Base-by-base conservation (phyloP, 31 red algal genomes). In the Bonnemaisonia californica region DNA sequence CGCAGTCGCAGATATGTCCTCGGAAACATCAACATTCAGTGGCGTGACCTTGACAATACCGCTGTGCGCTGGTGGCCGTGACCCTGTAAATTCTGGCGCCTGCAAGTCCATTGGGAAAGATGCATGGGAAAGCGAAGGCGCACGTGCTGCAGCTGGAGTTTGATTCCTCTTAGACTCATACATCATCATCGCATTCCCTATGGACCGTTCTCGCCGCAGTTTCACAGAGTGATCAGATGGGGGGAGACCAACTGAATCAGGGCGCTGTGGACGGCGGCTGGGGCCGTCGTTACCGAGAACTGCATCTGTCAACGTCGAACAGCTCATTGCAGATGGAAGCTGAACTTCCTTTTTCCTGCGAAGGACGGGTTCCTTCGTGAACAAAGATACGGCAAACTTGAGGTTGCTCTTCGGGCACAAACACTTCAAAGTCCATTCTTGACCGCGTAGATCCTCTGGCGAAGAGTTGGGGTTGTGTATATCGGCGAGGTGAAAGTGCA, bases 401-500 rank as follows among this genome's bases (percentile, higher is more conserved):
- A 98, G 85, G 40, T 94, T 85, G 70, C 82, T 87, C 56, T 85
- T 84, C 9, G 95, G 95, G 38, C 81, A 88, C 9, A 83, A 55
- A 62, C 95, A 98, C 41, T 93, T 93, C 58, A 98, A 41, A 13
- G 81, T 83, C 95, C 95, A 98, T 4, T 90, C 86, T 60, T 89
- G 89, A 2, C 89, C 88, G 4, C 89, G 79, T 4, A 77, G 77
- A 61, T 83, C 77, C 13, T 71, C 82, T 0, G 84, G 83, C n/a
- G 71, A 79, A 12, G 69, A 83, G 33, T 60, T 85, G 4, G 88
- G 86, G 60, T 83, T 89, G 26, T 71, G 79, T 23, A 67, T 78
- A 62, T 88, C 80, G 3, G 77, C 87, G 11, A 90, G 73, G 47
- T 95, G 86, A 42, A 80, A 85, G 37, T 91, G 86, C 2, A 91